phyloP scores from a whole-genome alignment of 208 protist species.

The Novymonas esmeraldas region DNA sequence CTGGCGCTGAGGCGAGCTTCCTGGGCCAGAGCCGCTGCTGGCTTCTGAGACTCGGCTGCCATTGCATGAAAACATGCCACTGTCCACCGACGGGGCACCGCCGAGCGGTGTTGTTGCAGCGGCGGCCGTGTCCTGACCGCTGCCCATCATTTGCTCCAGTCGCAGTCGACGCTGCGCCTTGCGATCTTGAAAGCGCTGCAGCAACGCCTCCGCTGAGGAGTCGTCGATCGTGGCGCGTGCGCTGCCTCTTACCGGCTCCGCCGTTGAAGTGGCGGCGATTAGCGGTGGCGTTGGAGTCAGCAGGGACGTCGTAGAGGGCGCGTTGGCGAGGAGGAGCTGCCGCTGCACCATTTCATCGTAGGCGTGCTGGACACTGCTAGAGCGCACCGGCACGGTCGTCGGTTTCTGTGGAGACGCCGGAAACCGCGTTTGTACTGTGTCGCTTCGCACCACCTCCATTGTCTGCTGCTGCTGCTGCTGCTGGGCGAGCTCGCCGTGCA shows the following conservation, averaged over 20 bases:
- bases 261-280: not conserved
- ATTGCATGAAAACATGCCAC: not conserved
- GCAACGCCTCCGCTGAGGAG: conserved; percentile 27
- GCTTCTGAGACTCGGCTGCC: not conserved
- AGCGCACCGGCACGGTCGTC: conserved; percentile 19
- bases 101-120: conserved; percentile 1
- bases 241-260: not conserved
- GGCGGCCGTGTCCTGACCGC: conserved; percentile 1
- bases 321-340: not conserved
- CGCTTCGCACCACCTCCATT: not conserved
- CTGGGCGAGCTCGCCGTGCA: conserved; percentile 20
- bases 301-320: not conserved
- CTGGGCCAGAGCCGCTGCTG: not conserved
- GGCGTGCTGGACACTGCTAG: conserved; percentile 20
- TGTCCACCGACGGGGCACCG: not conserved
- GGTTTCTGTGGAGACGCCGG: not conserved
- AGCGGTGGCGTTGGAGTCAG: not conserved
- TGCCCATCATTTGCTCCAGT: conserved; percentile 32
- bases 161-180: conserved; percentile 44
- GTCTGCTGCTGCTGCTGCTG: conserved; percentile 9
- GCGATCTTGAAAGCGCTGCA: conserved; percentile 32
- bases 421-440: not conserved
- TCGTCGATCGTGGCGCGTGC: conserved; percentile 10
- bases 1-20: not conserved
- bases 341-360: conserved; percentile 21